Conservation (phyloP, 176 grass and related monocot genomes). For the Carex cristatella region DNA sequence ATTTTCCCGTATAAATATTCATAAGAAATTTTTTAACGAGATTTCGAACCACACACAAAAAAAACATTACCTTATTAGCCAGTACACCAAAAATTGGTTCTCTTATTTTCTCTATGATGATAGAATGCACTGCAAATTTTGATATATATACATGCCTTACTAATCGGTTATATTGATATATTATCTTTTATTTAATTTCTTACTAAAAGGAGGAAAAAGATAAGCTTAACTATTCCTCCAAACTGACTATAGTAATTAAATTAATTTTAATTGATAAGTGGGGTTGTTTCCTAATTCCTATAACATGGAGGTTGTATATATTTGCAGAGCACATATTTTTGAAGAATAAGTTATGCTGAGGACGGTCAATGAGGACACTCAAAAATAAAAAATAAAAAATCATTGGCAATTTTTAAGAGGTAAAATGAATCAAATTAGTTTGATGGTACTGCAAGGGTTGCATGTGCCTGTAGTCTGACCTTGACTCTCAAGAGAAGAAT, state of each 20-base stretch:
- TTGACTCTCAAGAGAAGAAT: constrained; percentile 13
- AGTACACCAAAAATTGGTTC: too few relatives aligned
- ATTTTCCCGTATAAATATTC: too few relatives aligned
- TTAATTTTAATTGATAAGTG: not conserved
- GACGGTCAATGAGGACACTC: constrained; percentile 5
- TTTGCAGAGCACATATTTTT: not conserved
- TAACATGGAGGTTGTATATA: not conserved
- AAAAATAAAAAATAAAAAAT: not conserved
- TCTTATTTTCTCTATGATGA: too few relatives aligned
- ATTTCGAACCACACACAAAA: too few relatives aligned
- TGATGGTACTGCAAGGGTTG: constrained; percentile 21
- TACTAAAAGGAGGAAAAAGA: not conserved
- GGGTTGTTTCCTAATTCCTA: not conserved
- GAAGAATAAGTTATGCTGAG: not conserved
- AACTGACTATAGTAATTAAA: not conserved
- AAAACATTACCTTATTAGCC: too few relatives aligned
- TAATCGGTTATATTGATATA: too few relatives aligned
- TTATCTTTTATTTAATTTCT: too few relatives aligned
- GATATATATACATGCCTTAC: too few relatives aligned
- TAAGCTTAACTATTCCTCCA: not conserved
- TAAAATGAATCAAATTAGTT: constrained; percentile 10
- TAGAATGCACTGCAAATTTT: too few relatives aligned
- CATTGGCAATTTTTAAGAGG: not conserved
- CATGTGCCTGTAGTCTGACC: constrained; percentile 29
- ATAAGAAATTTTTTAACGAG: too few relatives aligned